A percentile compares a stretch with the other conserved stretches of the same genome.
Evolutionary conservation across 2,329 filamentous ascomycete genomes (phyloP).

Genomic region (Biscogniauxia sp.): DNA sequence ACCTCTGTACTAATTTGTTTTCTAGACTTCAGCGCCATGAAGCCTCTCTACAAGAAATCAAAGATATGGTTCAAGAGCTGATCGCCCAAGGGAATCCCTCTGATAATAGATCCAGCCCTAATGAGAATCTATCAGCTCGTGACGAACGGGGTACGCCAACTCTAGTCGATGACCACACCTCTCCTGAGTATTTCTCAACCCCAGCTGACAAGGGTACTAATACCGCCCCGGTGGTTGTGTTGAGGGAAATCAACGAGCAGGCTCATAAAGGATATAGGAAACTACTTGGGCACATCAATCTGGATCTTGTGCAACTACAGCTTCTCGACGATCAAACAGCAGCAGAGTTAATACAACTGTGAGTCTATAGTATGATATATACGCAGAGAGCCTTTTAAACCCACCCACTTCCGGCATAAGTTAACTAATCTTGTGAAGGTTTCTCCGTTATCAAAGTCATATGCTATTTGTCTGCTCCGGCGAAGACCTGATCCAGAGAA

Average conservation of each 20-base stretch:
- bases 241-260: conserved; percentile 32
- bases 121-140: conserved; percentile 5
- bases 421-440: conserved; percentile 15
- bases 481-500: conserved; percentile 33
- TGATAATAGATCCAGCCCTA: conserved; percentile 4
- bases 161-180: conserved; percentile 14
- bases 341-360: conserved; percentile 31
- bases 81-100: conserved; percentile 7
- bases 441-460: conserved; percentile 30
- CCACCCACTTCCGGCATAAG: background rate
- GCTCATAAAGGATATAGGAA: conserved; percentile 29
- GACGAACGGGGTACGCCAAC: conserved; percentile 8
- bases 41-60: conserved; percentile 26
- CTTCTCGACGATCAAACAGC: conserved; percentile 31
- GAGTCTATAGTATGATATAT: conserved; percentile 12
- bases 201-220: conserved; percentile 32
- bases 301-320: conserved; percentile 31
- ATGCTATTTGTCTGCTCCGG: conserved; percentile 26
- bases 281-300: conserved; percentile 25
- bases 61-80: conserved; percentile 23
- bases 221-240: conserved; percentile 31
- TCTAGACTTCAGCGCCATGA: conserved; percentile 28
- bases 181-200: conserved; percentile 28
- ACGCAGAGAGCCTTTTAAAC: background rate
- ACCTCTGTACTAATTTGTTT: conserved; percentile 1